Evolutionary conservation across 495 filamentous ascomycete genomes (phyloP).

Genomic region (Podospora sp.): DNA sequence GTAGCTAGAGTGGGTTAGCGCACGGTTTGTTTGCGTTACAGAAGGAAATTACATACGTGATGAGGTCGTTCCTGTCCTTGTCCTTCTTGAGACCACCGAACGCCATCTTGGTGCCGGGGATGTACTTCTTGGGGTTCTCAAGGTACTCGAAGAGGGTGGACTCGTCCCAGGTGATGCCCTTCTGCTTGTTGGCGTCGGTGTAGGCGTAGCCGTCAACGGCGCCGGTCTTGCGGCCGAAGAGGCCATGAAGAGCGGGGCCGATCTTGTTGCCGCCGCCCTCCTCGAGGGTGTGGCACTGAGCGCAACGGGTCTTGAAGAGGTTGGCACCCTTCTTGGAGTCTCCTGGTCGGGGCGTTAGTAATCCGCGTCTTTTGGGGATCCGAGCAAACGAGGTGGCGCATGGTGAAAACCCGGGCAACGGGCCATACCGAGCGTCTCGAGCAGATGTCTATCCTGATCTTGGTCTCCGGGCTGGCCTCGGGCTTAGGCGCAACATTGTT

Average conservation of each 20-base stretch:
- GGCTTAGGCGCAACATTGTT: constrained; percentile 2
- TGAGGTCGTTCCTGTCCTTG: constrained; percentile 98
- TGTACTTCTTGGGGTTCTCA: constrained; percentile 67
- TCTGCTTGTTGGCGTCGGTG: constrained; percentile 99
- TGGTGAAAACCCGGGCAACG: not conserved
- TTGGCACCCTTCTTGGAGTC: constrained; percentile 95
- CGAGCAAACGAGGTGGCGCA: not conserved
- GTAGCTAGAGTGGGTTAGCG: constrained; percentile 48
- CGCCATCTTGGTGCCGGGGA: constrained; percentile 99
- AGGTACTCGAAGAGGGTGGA: constrained; percentile 69
- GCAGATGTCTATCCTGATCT: not conserved
- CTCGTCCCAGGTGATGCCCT: constrained; percentile 87
- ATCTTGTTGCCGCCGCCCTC: constrained; percentile 90
- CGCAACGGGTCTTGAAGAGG: constrained; percentile 99
- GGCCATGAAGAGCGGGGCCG: constrained; percentile 93
- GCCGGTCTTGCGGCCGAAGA: constrained; percentile 96
- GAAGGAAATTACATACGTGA: constrained; percentile 71
- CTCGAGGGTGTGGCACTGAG: constrained; percentile 96
- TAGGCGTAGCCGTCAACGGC: constrained; percentile 90
- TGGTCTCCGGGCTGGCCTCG: not conserved
- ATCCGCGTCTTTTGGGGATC: not conserved
- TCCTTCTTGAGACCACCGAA: constrained; percentile 99
- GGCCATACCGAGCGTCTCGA: not conserved
- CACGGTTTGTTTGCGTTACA: not conserved
- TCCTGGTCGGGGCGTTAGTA: constrained; percentile 63